Percentiles rank a stretch among this genome's conserved stretches.
These are phyloP conservation scores for Clausena lansium DNA, from an alignment of 345 rosid genomes.

Conservation along the genomic window DNA sequence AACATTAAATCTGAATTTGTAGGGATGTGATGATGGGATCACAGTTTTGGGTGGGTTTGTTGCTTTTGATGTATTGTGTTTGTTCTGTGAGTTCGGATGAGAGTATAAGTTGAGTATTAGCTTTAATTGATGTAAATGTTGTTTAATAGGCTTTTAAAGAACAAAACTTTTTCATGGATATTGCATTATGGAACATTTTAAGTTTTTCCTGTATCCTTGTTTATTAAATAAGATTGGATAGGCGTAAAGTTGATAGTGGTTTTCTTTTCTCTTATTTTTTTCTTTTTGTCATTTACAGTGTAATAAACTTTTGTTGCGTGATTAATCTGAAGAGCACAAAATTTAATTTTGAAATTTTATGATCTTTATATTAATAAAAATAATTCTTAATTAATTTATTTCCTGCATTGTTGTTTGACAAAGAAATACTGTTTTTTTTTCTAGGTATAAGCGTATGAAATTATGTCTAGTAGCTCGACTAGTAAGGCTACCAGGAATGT, in stretches of 20 bases:
- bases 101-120: background rate
- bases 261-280: too few species aligned
- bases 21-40: background rate
- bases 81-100: background rate
- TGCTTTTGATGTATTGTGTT: background rate
- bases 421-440: too few species aligned
- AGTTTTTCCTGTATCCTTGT: background rate
- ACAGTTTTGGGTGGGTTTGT: background rate
- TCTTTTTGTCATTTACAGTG: background rate
- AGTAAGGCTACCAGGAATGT: too few species aligned
- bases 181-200: background rate
- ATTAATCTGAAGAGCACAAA: too few species aligned
- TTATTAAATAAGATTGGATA: background rate
- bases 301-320: background rate
- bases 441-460: too few species aligned
- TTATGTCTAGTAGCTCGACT: too few species aligned
- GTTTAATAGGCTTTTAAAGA: background rate
- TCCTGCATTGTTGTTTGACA: too few species aligned
- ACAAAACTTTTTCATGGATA: background rate
- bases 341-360: background rate
- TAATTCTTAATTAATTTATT: too few species aligned
- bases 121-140: background rate
- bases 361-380: background rate
- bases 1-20: background rate
- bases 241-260: background rate